Evolutionary conservation across 2,329 filamentous ascomycete genomes (phyloP).

Genomic region (Ophidiomyces ophidiicola): DNA sequence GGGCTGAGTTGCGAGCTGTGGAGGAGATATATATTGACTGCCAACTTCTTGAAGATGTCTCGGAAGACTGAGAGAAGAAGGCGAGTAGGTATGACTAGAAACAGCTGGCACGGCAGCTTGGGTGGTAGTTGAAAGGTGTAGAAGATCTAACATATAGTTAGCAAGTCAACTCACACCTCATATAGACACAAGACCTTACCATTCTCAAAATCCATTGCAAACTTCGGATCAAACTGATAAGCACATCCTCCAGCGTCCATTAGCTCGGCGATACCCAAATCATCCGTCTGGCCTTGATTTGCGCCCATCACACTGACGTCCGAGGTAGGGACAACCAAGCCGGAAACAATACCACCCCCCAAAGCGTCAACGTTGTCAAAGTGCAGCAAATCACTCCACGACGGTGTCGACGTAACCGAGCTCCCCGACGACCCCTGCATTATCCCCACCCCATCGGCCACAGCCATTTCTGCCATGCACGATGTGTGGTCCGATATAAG

Average conservation of each 20-base stretch:
- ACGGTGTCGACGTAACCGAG: slow-evolving; percentile 1
- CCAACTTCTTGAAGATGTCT: not conserved
- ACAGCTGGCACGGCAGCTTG: not conserved
- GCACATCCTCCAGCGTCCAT: not conserved
- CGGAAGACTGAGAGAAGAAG: not conserved
- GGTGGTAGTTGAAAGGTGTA: not conserved
- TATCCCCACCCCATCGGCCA: not conserved
- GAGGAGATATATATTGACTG: not conserved
- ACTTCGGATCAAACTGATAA: not conserved
- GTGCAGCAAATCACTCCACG: slow-evolving; percentile 2
- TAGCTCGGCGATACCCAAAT: not conserved
- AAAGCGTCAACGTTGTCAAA: not conserved
- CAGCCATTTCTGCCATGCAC: not conserved
- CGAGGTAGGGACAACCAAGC: not conserved
- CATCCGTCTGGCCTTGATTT: not conserved
- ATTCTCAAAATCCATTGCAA: slow-evolving; percentile 1
- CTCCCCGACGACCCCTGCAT: not conserved
- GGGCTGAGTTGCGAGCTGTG: not conserved
- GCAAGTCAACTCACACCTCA: not conserved
- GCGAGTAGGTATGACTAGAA: not conserved
- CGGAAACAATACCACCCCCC: not conserved
- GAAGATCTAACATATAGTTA: not conserved
- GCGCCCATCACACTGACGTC: not conserved
- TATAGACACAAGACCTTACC: not conserved
- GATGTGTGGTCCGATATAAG: not conserved